Evolutionary conservation across 768 basidiomycete genomes (phyloP).

Genomic region (Boletus sp.): DNA sequence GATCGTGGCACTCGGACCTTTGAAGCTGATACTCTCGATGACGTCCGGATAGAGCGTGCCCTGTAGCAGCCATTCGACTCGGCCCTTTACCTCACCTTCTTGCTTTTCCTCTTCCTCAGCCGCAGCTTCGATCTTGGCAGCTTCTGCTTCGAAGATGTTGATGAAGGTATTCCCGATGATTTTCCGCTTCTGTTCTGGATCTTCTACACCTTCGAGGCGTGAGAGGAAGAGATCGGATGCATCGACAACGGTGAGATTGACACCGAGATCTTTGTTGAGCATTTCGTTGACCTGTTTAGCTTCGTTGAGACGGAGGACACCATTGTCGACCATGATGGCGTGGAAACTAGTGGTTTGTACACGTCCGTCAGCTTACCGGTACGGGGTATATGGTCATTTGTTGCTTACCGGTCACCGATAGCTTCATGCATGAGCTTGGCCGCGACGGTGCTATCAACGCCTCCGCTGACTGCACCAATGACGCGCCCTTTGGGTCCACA

Average conservation of each 20-base stretch:
- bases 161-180: constrained; percentile 99
- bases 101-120: constrained; percentile 72
- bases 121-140: constrained; percentile 77
- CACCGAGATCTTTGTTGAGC: constrained; percentile 90
- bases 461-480: constrained; percentile 96
- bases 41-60: constrained; percentile 99
- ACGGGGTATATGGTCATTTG: neutral
- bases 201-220: constrained; percentile 86
- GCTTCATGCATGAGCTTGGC: constrained; percentile 99
- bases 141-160: constrained; percentile 95
- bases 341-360: constrained; percentile 66
- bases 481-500: constrained; percentile 94
- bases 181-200: constrained; percentile 95
- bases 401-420: constrained; percentile 84
- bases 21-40: constrained; percentile 99
- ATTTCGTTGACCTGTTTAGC: constrained; percentile 88
- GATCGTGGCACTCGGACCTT: constrained; percentile 97
- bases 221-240: constrained; percentile 91
- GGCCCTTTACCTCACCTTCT: constrained; percentile 74
- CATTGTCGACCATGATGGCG: constrained; percentile 99
- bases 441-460: constrained; percentile 97
- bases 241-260: constrained; percentile 94
- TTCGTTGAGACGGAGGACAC: constrained; percentile 90
- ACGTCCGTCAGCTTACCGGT: neutral
- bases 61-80: constrained; percentile 95